A percentile compares a stretch with the other conserved stretches of the same genome.
Evolutionary conservation across 768 basidiomycete species (phyloP).

Genomic region (Vishniacozyma victoriae): DNA sequence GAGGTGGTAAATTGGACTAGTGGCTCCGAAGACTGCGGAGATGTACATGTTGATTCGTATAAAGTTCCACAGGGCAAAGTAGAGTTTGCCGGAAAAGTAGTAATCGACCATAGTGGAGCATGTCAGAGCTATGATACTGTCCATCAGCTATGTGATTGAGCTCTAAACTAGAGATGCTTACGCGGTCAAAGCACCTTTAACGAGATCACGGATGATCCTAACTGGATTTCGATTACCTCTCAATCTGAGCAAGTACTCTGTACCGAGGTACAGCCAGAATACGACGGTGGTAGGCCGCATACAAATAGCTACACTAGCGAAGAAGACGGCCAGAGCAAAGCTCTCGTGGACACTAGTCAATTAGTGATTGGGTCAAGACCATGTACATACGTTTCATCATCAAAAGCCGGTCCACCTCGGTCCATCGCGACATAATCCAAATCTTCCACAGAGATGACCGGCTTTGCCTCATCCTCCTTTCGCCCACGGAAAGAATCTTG

Average conservation of each 20-base stretch:
- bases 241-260: constrained; percentile 50
- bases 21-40: constrained; percentile 86
- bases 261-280: constrained; percentile 72
- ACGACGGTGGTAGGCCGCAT: constrained; percentile 83
- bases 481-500: too few species aligned
- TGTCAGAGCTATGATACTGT: constrained; percentile 23
- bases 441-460: too few species aligned
- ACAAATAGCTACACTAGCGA: constrained; percentile 72
- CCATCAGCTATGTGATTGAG: background rate
- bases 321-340: constrained; percentile 47
- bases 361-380: background rate
- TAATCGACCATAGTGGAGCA: constrained; percentile 56
- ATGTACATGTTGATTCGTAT: constrained; percentile 75
- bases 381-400: constrained; percentile 2
- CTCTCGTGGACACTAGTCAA: constrained; percentile 5
- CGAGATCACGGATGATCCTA: too few species aligned
- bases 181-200: background rate
- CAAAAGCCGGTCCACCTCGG: constrained; percentile 4
- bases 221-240: too few species aligned
- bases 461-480: too few species aligned
- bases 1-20: constrained; percentile 82
- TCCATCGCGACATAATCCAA: constrained; percentile 27
- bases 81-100: constrained; percentile 50
- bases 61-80: constrained; percentile 77
- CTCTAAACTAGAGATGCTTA: constrained; percentile 1